Evolutionary conservation across 169 alveolate species (phyloP).

Genomic region (Ichthyophthirius multifiliis): DNA sequence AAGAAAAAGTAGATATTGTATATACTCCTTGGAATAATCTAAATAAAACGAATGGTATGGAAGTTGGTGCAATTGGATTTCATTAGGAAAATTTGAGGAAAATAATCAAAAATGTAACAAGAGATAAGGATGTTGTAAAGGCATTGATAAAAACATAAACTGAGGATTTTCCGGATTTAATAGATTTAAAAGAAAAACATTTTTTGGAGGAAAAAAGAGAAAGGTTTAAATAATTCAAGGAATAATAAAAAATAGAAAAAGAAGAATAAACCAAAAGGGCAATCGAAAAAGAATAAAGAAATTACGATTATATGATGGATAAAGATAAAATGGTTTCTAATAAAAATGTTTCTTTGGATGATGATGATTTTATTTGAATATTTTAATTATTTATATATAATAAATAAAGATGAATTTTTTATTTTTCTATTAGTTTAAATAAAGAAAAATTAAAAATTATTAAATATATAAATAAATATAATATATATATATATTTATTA

Average conservation of each 20-base stretch:
- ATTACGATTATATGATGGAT: slow-evolving; percentile 1
- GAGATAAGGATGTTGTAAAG: slow-evolving; percentile 65
- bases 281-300: slow-evolving; percentile 36
- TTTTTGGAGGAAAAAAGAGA: slow-evolving; percentile 38
- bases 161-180: slow-evolving; percentile 59
- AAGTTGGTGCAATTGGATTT: slow-evolving; percentile 76
- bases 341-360: background rate
- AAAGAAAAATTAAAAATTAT: too few relatives aligned
- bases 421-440: too few relatives aligned
- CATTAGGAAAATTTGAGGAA: slow-evolving; percentile 39
- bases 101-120: slow-evolving; percentile 48
- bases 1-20: slow-evolving; percentile 60
- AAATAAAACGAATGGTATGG: slow-evolving; percentile 71
- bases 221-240: slow-evolving; percentile 33
- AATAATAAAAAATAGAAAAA: slow-evolving; percentile 41
- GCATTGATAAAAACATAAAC: slow-evolving; percentile 59
- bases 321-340: background rate
- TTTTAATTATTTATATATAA: background rate
- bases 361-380: background rate
- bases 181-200: slow-evolving; percentile 30
- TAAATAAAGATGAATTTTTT: too few relatives aligned
- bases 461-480: too few relatives aligned
- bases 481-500: too few relatives aligned
- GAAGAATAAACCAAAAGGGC: slow-evolving; percentile 42
- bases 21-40: slow-evolving; percentile 80